These are phyloP conservation scores for Magnolia officinalis DNA, from an alignment of 164 flowering plant genomes.

Conservation along the genomic window DNA sequence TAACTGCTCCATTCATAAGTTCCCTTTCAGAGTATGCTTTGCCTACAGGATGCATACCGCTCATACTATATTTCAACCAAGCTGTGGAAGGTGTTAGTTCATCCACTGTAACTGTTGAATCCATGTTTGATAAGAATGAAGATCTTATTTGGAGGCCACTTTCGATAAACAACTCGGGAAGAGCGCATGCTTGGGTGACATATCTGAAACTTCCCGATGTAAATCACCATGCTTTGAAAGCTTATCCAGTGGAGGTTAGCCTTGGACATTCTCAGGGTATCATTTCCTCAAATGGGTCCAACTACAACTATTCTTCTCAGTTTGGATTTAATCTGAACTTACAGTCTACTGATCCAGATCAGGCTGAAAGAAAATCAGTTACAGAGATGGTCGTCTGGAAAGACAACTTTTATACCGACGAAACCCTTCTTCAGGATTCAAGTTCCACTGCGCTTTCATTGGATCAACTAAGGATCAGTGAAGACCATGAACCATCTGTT, in stretches of 20 bases:
- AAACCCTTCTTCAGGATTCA: slow-evolving; percentile 23
- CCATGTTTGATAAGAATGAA: slow-evolving; percentile 24
- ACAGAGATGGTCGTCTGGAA: slow-evolving; percentile 43
- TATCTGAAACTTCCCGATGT: slow-evolving; percentile 39
- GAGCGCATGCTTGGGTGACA: slow-evolving; percentile 63
- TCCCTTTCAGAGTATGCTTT: slow-evolving; percentile 20
- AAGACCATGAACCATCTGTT: slow-evolving; percentile 25
- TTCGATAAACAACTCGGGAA: slow-evolving; percentile 33
- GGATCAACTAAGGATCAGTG: slow-evolving; percentile 24
- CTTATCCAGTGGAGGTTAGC: slow-evolving; percentile 47
- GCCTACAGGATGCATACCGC: slow-evolving; percentile 37
- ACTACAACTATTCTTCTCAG: slow-evolving; percentile 24
- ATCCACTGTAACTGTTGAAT: slow-evolving; percentile 47
- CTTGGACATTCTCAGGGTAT: slow-evolving; percentile 57
- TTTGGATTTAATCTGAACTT: slow-evolving; percentile 46
- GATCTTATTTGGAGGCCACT: slow-evolving; percentile 70
- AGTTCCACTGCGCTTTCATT: slow-evolving; percentile 14
- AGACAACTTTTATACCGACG: slow-evolving; percentile 35
- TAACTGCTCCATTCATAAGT: slow-evolving; percentile 24
- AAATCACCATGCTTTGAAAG: slow-evolving; percentile 23
- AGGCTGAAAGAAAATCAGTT: slow-evolving; percentile 14
- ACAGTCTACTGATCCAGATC: slow-evolving; percentile 20
- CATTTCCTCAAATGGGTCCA: slow-evolving; percentile 47
- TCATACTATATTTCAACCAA: slow-evolving; percentile 71
- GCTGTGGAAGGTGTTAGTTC: slow-evolving; percentile 71